phyloP scores from a whole-genome alignment of 768 basidiomycete genomes.

The Pleurotus ostreatus region DNA sequence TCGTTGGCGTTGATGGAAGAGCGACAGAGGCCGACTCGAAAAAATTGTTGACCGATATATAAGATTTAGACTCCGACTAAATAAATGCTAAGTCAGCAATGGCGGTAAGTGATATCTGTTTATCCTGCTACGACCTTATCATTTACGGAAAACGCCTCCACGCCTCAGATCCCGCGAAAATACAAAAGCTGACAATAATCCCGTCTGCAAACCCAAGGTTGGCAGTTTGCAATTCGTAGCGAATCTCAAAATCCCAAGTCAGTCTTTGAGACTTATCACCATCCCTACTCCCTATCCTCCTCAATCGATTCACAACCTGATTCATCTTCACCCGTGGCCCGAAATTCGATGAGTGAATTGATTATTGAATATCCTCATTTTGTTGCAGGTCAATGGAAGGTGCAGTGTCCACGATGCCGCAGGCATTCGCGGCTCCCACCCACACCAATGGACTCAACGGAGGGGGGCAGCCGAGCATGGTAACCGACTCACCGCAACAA shows the following conservation, averaged over 20 bases:
- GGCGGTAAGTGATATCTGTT: too few species aligned
- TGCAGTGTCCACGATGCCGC: constrained; percentile 5
- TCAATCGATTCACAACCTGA: not conserved
- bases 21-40: not conserved
- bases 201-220: not conserved
- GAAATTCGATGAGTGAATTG: not conserved
- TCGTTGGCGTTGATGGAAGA: not conserved
- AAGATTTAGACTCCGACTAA: not conserved
- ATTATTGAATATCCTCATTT: not conserved
- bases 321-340: not conserved
- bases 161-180: constrained; percentile 2
- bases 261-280: not conserved
- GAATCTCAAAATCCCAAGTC: not conserved
- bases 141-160: constrained; percentile 4
- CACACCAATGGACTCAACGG: not conserved
- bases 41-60: not conserved
- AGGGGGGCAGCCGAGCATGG: not conserved
- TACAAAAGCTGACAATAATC: constrained; percentile 1
- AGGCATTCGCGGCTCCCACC: not conserved
- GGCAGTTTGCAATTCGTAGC: not conserved
- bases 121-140: constrained; percentile 5
- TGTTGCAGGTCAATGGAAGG: constrained; percentile 8
- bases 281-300: not conserved
- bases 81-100: constrained; percentile 10
- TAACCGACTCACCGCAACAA: not conserved